phyloP scores from a whole-genome alignment of 1,139 yeast genomes.

The Candida tetrigidarum region DNA sequence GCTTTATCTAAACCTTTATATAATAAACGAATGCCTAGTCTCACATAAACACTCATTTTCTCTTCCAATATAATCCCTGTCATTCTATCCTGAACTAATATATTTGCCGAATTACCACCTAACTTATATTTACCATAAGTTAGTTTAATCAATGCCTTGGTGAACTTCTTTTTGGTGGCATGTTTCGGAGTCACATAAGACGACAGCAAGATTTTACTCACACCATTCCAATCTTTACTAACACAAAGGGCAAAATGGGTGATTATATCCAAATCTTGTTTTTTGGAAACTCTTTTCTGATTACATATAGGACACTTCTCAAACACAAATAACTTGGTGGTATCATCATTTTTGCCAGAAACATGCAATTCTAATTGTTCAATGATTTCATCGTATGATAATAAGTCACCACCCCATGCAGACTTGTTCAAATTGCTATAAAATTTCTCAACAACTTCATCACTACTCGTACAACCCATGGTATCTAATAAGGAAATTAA shows the following conservation, averaged over 20 bases:
- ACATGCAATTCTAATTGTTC: slow-evolving; percentile 53
- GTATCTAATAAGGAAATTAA: slow-evolving; percentile 62
- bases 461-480: slow-evolving; percentile 61
- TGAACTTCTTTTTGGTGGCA: slow-evolving; percentile 90
- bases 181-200: slow-evolving; percentile 79
- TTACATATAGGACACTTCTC: slow-evolving; percentile 80
- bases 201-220: slow-evolving; percentile 65
- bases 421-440: slow-evolving; percentile 48
- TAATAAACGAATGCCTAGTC: slow-evolving; percentile 82
- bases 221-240: slow-evolving; percentile 75
- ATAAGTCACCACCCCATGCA: slow-evolving; percentile 58
- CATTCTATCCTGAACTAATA: slow-evolving; percentile 86
- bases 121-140: slow-evolving; percentile 87
- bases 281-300: slow-evolving; percentile 58
- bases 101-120: slow-evolving; percentile 93
- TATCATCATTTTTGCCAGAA: slow-evolving; percentile 21
- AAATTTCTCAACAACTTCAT: slow-evolving; percentile 47
- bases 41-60: slow-evolving; percentile 86
- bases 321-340: slow-evolving; percentile 53
- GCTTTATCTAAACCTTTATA: slow-evolving; percentile 74
- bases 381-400: slow-evolving; percentile 60
- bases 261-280: slow-evolving; percentile 67
- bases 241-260: slow-evolving; percentile 91
- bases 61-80: slow-evolving; percentile 91
- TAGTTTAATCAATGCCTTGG: slow-evolving; percentile 77